Percentiles rank a stretch among this genome's conserved stretches.
Conservation (phyloP, 371 early-diverging fungal genomes). For the Dinochytrium kinnereticum region DNA sequence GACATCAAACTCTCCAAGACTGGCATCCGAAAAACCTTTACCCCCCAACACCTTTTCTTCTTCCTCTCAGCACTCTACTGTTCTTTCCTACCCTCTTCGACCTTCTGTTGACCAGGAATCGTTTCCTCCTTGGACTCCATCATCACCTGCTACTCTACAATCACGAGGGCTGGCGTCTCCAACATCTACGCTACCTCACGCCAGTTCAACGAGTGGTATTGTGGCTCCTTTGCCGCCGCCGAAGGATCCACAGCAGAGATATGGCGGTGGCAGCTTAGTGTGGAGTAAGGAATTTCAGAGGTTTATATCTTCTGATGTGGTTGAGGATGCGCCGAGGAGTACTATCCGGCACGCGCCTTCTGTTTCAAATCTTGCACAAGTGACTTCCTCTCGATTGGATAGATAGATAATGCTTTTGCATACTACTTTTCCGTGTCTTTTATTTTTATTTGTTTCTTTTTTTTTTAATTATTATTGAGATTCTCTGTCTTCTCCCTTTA, state of each 20-base stretch:
- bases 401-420: too few relatives aligned
- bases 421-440: too few relatives aligned
- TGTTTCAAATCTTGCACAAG: background rate
- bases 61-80: background rate
- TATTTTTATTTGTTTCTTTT: too few relatives aligned
- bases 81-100: background rate
- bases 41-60: background rate
- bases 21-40: background rate
- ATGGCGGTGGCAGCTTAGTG: conserved; percentile 1
- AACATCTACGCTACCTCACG: too few relatives aligned
- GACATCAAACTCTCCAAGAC: background rate
- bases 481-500: too few relatives aligned
- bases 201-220: too few relatives aligned
- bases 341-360: background rate
- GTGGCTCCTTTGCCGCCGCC: too few relatives aligned
- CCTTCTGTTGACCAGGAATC: too few relatives aligned
- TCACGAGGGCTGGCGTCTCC: background rate
- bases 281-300: conserved; percentile 10
- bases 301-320: background rate
- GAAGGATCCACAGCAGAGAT: background rate
- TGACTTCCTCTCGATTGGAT: too few relatives aligned
- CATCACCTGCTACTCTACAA: background rate
- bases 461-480: too few relatives aligned
- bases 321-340: background rate
- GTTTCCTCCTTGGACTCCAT: background rate